Base-by-base conservation (phyloP, 2,329 filamentous ascomycete genomes). In the Pyricularia grisea region DNA sequence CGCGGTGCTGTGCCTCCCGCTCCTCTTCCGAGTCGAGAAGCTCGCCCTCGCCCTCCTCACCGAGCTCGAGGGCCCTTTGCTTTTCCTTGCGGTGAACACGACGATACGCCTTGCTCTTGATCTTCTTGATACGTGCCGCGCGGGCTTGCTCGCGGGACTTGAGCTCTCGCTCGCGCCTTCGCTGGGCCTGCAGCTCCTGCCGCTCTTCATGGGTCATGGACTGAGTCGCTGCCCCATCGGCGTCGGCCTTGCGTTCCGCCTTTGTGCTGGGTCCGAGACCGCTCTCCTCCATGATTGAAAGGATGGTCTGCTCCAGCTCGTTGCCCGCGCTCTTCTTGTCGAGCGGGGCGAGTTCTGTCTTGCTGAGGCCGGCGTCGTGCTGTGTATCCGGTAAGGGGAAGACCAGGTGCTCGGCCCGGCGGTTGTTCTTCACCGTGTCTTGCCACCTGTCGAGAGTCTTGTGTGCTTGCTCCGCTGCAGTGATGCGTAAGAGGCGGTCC, bases 61-160 rank as follows among this genome's bases (percentile, higher is more conserved):
- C 84, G 23, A 79, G 80, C 20, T 81, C 78, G 20, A 84, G 85
- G 76, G 83, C 81, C 77, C 88, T 78, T 71, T 87, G 77, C 69
- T 85, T 82, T 78, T 89, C 92, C 76, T 91, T 97, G 55, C 94
- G 89, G 79, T 98, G 94, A 17, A 98, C 90, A 64, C 94, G 90
- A 69, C 94, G 92, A 77, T 97, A 99, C 0, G 93, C 88, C 79
- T 97, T 99, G 77, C 92, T 96, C 84, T 99, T 99, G 81, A 99
- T 99, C 83, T 98, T 98, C 82, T 97, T 97, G 80, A 99, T 93
- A 28, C 95, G 90, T 80, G 94, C 96, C 9, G 93, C 88, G 69
- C 93, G 90, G 63, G 93, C 90, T 75, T 96, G 91, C 79, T 98
- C 94, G 12, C 94, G 87, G 74, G 96, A 97, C 72, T 94, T 85